These are phyloP conservation scores for Phaeosphaeria sp. DNA, from an alignment of 2,329 filamentous ascomycete genomes.

Conservation along the genomic window DNA sequence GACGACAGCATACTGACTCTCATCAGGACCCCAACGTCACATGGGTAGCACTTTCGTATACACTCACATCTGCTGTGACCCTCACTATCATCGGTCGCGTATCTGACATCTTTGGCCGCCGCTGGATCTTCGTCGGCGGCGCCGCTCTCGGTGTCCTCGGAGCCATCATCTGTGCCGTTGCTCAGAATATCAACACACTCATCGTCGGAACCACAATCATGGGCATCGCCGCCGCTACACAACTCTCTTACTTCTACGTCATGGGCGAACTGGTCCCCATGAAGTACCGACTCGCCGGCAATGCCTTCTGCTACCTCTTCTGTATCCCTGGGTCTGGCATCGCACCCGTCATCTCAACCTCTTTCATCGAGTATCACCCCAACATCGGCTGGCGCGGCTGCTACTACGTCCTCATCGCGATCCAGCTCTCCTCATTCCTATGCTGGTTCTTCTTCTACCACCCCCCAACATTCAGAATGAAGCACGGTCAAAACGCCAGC, in stretches of 20 bases:
- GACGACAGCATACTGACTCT: slow-evolving; percentile 1
- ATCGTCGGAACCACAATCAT: slow-evolving; percentile 6
- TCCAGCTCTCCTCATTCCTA: slow-evolving; percentile 20
- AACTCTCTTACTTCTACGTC: slow-evolving; percentile 25
- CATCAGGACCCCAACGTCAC: slow-evolving; percentile 1
- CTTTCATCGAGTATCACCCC: slow-evolving; percentile 20
- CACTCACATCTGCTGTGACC: slow-evolving; percentile 6
- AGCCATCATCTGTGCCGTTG: slow-evolving; percentile 18
- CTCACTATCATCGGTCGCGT: slow-evolving; percentile 13
- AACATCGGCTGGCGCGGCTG: slow-evolving; percentile 25
- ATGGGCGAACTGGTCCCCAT: slow-evolving; percentile 30
- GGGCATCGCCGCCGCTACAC: slow-evolving; percentile 14
- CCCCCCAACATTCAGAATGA: slow-evolving; percentile 27
- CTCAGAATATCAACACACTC: slow-evolving; percentile 16
- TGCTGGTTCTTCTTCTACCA: slow-evolving; percentile 29
- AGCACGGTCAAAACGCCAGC: slow-evolving; percentile 22
- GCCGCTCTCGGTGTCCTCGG: slow-evolving; percentile 30
- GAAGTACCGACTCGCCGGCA: slow-evolving; percentile 27
- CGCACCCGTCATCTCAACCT: slow-evolving; percentile 18
- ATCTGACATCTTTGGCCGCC: slow-evolving; percentile 25
- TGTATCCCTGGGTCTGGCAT: slow-evolving; percentile 19
- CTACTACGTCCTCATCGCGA: slow-evolving; percentile 27
- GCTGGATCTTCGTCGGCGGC: slow-evolving; percentile 42
- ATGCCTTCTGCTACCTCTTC: slow-evolving; percentile 21
- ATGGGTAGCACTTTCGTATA: slow-evolving; percentile 17